Conservation (phyloP, 2,329 filamentous ascomycete genomes). For the Pseudocercospora crystallina region DNA sequence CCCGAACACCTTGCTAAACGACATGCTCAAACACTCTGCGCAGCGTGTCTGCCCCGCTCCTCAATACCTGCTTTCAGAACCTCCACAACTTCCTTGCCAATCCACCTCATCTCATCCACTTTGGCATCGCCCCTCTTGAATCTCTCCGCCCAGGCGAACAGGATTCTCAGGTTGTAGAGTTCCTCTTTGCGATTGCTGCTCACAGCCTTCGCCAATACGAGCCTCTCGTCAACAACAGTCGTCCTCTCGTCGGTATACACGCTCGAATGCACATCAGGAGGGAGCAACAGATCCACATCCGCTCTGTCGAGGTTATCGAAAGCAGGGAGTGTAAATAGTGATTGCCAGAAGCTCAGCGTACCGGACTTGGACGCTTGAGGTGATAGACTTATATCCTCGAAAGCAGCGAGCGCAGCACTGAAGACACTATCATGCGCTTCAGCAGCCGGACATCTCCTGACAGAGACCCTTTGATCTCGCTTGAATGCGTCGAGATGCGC, state of each 20-base stretch:
- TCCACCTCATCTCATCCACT: conserved; percentile 45
- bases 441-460: conserved; percentile 61
- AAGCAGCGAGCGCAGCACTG: conserved; percentile 69
- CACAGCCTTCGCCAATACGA: conserved; percentile 56
- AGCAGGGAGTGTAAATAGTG: conserved; percentile 67
- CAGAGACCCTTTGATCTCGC: conserved; percentile 69
- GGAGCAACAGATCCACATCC: conserved; percentile 55
- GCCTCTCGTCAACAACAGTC: conserved; percentile 68
- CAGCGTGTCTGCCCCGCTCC: conserved; percentile 33
- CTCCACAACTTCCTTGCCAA: conserved; percentile 58
- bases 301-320: conserved; percentile 58
- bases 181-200: conserved; percentile 54
- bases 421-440: conserved; percentile 60
- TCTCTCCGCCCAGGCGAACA: conserved; percentile 67
- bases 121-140: conserved; percentile 9
- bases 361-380: conserved; percentile 18
- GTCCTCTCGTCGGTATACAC: conserved; percentile 53
- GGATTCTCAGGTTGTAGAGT: conserved; percentile 60
- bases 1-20: too few species aligned
- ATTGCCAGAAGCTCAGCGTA: conserved; percentile 58
- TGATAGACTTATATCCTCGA: conserved; percentile 59
- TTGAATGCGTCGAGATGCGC: conserved; percentile 64
- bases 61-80: conserved; percentile 53
- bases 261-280: conserved; percentile 40
- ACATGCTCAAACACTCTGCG: too few species aligned